phyloP scores from a whole-genome alignment of 2,329 filamentous ascomycete species.

The Aureobasidium lini region DNA sequence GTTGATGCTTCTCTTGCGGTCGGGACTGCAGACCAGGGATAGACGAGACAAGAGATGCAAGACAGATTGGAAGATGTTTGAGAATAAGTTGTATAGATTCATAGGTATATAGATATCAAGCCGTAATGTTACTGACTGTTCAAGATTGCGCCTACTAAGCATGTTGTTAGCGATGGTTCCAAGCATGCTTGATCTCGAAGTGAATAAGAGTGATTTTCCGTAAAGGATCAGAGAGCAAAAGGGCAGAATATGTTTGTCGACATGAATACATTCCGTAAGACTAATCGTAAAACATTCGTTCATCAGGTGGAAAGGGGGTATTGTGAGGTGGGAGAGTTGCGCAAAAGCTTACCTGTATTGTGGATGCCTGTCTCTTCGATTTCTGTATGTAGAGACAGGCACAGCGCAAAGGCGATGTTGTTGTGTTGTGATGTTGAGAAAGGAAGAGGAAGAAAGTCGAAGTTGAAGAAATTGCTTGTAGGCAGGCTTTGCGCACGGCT shows the following conservation, averaged over 20 bases:
- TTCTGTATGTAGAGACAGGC: not conserved
- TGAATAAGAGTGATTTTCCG: not conserved
- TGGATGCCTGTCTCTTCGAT: not conserved
- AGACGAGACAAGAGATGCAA: no score
- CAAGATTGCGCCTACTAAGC: not conserved
- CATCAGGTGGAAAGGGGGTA: not conserved
- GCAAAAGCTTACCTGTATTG: not conserved
- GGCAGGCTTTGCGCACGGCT: not conserved
- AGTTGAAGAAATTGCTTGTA: not conserved
- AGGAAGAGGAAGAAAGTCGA: not conserved
- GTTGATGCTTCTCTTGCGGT: no score
- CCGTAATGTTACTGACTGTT: no score
- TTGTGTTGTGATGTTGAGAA: not conserved
- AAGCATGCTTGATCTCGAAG: not conserved
- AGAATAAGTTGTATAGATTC: no score
- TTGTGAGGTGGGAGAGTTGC: not conserved
- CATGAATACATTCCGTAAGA: constrained; percentile 7
- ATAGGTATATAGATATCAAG: no score
- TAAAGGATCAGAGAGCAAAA: constrained; percentile 11
- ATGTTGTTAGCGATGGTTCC: not conserved
- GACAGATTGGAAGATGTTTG: no score
- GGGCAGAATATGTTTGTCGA: constrained; percentile 11
- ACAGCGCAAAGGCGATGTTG: not conserved
- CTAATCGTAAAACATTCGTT: constrained; percentile 14
- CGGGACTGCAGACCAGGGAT: no score